A percentile compares a stretch with the other conserved stretches of the same genome.
Evolutionary conservation across 257 asterid species (phyloP).

Genomic region (Solanum chmielewskii): DNA sequence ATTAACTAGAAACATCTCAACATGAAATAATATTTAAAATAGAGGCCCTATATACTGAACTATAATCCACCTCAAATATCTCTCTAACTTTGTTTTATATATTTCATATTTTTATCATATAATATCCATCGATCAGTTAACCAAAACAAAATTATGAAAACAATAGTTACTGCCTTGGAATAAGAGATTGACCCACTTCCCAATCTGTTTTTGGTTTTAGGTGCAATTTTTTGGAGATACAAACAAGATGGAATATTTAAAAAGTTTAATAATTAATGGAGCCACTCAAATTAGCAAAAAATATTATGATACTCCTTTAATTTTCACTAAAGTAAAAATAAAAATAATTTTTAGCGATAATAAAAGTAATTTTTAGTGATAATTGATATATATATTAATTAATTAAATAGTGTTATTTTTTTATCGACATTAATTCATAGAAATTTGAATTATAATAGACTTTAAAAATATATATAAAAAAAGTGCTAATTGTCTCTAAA

Average conservation of each 20-base stretch:
- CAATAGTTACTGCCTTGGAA: neutral
- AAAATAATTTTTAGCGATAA: too few relatives aligned
- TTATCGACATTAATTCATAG: neutral
- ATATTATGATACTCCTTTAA: neutral
- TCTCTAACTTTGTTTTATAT: neutral
- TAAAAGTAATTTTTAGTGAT: rapidly evolving
- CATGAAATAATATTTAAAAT: neutral
- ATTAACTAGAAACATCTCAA: neutral
- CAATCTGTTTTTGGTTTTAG: neutral
- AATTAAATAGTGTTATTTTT: too few relatives aligned
- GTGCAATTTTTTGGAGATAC: neutral
- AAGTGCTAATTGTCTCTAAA: neutral
- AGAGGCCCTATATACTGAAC: neutral
- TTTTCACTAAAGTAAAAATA: neutral
- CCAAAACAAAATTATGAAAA: neutral
- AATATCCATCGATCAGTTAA: neutral
- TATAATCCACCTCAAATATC: neutral
- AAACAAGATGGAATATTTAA: neutral
- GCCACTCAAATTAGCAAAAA: neutral
- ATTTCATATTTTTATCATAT: neutral
- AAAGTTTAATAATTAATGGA: neutral
- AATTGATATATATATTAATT: too few relatives aligned
- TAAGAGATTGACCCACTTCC: neutral
- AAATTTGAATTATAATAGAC: too few relatives aligned
- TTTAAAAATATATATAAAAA: too few relatives aligned